Evolutionary conservation across 176 grass and related monocot genomes (phyloP), one percentile per base, ranked within the genome.

Genomic region (Lolium rigidum): DNA sequence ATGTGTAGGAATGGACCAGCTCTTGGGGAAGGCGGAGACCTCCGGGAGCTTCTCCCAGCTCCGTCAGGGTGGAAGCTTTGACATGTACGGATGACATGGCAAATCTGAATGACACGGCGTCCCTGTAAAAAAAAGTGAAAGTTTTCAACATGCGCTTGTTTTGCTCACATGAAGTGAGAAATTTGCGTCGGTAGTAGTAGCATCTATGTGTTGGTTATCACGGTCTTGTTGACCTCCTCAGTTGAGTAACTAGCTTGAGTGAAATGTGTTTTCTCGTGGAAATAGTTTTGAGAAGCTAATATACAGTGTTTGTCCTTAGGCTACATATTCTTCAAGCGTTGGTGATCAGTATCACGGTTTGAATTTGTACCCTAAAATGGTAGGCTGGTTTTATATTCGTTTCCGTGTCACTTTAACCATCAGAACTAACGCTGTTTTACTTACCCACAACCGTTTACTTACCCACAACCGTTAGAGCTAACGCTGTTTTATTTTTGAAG

Each of bases 31-130:
- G 73, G 39, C 90, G 51, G 91, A 93, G 80, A 93, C 76, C 78
- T 79, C 91, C 0, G 38, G 82, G 43, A 72, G 73, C 24, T 91
- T 93, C 84, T 87, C 82, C 72, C 92, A 92, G 50, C 69, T 85
- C 60, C 86, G 89, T 17, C 79, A 62, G 0, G 86, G 86, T 9
- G 94, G 90, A 83, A 89, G 90, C 66, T 97, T 92, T 37, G 86
- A 97, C 86, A 94, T 97, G 95, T 92, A 90, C 46, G 88, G 90
- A 59, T 97, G 86, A 97, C 85, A 61, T 15, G 9, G 7, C 15
- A 59, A 62, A 78, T 69, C 61, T 66, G 43, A 39, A 77, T 63
- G 31, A 57, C 38, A 35, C 20, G 10, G 15, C 12, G 0, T 1
- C 7, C 59, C 24, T 87, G 84, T 90, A 87, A 73, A 83, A 79